Evolutionary conservation across 106 monocot genomes (phyloP).

Genomic region (Agapanthus africanus): DNA sequence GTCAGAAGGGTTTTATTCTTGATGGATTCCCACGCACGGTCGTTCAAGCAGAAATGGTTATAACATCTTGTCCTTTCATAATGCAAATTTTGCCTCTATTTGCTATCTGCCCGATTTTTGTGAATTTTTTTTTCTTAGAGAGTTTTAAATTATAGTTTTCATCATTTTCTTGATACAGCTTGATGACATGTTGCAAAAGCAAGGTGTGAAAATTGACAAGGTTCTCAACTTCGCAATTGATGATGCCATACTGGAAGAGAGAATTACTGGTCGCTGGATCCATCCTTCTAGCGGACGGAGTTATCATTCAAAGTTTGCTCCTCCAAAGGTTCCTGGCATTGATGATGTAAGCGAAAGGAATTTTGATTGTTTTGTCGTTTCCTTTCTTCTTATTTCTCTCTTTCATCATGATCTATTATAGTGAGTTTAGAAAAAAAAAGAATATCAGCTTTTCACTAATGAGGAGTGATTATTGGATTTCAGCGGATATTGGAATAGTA

Average conservation of each 20-base stretch:
- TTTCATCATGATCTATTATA: too few species aligned
- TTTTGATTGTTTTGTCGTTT: not conserved
- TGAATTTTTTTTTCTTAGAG: too few species aligned
- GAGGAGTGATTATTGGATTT: too few species aligned
- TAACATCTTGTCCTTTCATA: not conserved
- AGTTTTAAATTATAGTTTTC: not conserved
- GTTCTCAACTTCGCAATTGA: constrained; percentile 97
- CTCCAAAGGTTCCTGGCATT: constrained; percentile 76
- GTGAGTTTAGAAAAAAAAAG: too few species aligned
- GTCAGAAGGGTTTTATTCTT: constrained; percentile 97
- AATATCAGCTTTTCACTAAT: too few species aligned
- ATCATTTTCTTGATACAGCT: constrained; percentile 38
- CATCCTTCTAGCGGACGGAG: constrained; percentile 83
- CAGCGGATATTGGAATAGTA: too few species aligned
- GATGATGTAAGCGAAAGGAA: constrained; percentile 65
- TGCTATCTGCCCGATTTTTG: too few species aligned
- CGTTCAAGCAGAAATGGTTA: constrained; percentile 91
- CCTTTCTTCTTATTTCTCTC: too few species aligned
- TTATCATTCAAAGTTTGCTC: constrained; percentile 90
- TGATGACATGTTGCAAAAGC: constrained; percentile 87
- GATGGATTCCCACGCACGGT: constrained; percentile 98
- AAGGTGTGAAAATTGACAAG: constrained; percentile 79
- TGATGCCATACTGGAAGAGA: constrained; percentile 90
- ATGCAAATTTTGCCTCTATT: not conserved
- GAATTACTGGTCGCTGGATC: constrained; percentile 98